Base-by-base conservation (phyloP, 31 red algal species). In the Bonnemaisonia californica region DNA sequence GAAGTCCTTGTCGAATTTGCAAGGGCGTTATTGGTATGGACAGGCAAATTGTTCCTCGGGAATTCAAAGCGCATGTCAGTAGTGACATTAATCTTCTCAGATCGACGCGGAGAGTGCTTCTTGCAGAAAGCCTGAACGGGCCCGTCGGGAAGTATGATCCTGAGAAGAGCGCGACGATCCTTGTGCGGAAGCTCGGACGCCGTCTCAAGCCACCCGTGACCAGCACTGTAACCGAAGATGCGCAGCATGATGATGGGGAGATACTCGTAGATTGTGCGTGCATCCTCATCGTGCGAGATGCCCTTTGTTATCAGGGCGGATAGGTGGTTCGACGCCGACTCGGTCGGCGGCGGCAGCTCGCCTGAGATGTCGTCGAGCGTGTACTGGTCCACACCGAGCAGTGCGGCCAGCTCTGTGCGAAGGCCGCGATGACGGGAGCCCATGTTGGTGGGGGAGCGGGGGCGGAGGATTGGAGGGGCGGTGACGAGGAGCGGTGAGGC, bases 1-100 rank as follows among this genome's bases (percentile, higher is more conserved):
- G 37, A 29, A n/a, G 38, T 27, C 39, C 19, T 38, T 22, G 39
- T 9, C 3, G 31, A 21, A 32, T 19, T 27, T 27, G 48, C 32
- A 28, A 79, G 54, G 3, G 74, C 76, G 55, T 45, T 31, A 54
- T 74, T 35, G 21, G 69, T 81, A 1, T 38, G 12, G 4, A 22
- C 21, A 32, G 86, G 86, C 12, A 89, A 59, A 69, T 82, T 82
- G 31, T 13, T 31, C 21, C 64, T 67, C 1, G 77, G 41, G 42
- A 89, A 89, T 41, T 89, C 86, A 59, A 82, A 89, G 24, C 77
- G 86, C 86, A 81, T 82, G 30, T 89, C 86, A 32, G 39, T 64
- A 16, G 26, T 41, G 23, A 84, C 37, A 35, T 72, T 41, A 41
- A 77, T 48, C 11, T 29, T 19, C 3, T n/a, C 62, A 36, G 48